Base-by-base conservation (phyloP, 1,139 yeast species). In the Entelexis paramagnoliae region DNA sequence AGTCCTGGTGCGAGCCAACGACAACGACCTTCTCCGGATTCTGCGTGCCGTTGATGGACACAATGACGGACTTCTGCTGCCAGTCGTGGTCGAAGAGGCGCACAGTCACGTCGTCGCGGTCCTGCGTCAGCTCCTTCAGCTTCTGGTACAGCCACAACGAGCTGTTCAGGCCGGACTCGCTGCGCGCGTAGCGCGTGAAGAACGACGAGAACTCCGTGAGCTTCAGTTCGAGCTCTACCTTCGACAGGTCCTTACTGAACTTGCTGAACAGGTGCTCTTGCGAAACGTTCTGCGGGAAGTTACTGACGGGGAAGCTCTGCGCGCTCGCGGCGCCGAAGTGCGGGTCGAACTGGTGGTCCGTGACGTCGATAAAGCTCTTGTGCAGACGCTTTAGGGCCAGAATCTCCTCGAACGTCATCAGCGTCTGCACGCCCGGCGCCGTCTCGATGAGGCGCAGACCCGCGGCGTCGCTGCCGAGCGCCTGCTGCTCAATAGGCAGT, bases 1-100 rank as follows among this genome's bases (percentile, higher is more conserved):
- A 83, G 65, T 89, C 98, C 64, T 83, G 86, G 68, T 91, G 97
- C 26, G 95, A 83, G 0, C 96, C 96, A 29, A 89, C 77, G 19
- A 89, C 79, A 2, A 89, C 82, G 26, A 77, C 70, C 40, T 69
- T 62, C 30, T 70, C 72, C 17, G 69, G 64, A 47, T 60, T 59
- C 56, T 66, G 60, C 38, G 65, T 57, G 30, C 64, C 65, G 42
- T 66, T 64, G 40, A 68, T 68, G 16, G 65, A 66, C 17, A 68
- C 78, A 53, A 81, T 67, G 52, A 81, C 59, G 58, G 86, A 77
- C 58, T 75, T 76, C 63, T 81, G 86, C 45, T 66, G 65, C 82
- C 84, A 81, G 8, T 64, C 61, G 62, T 81, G 86, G 35, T 69
- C 68, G 57, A 78, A 70, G 42, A 71, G 69, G 39, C 61, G 56